These are phyloP conservation scores for Paraglomus brasilianum DNA, from an alignment of 192 early-diverging fungal species.

Conservation along the genomic window DNA sequence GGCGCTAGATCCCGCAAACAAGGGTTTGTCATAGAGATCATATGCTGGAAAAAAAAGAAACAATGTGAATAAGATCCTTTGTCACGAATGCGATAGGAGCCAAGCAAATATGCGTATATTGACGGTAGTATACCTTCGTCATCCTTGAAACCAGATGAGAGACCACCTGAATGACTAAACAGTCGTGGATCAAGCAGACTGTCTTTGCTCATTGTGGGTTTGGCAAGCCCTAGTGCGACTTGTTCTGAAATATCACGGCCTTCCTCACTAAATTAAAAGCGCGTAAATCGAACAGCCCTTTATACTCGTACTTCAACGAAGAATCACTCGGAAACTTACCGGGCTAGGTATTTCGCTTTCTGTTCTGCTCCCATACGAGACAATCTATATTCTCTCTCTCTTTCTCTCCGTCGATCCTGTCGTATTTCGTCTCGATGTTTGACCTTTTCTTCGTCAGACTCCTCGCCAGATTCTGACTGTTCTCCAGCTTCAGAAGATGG, in stretches of 20 bases:
- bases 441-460: constrained; percentile 56
- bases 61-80: not conserved
- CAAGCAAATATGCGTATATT: not conserved
- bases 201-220: constrained; percentile 86
- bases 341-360: constrained; percentile 73
- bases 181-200: constrained; percentile 92
- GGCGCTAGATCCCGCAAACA: constrained; percentile 69
- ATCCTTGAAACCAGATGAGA: constrained; percentile 83
- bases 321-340: constrained; percentile 37
- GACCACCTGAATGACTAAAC: constrained; percentile 88
- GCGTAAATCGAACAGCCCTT: constrained; percentile 1
- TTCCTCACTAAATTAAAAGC: constrained; percentile 52
- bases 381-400: constrained; percentile 83
- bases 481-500: constrained; percentile 7
- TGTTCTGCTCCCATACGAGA: constrained; percentile 86
- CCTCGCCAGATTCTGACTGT: constrained; percentile 50
- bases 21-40: constrained; percentile 92
- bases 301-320: not conserved
- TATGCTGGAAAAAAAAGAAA: constrained; percentile 54
- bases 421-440: constrained; percentile 86
- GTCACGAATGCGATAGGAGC: not conserved
- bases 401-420: constrained; percentile 77
- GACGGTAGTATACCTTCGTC: constrained; percentile 64
- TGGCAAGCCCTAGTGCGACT: constrained; percentile 93
- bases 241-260: constrained; percentile 98